A percentile compares a stretch with the other conserved stretches of the same genome.
Evolutionary conservation across 169 alveolate species (phyloP).

Genomic region (Eimeria acervulina): DNA sequence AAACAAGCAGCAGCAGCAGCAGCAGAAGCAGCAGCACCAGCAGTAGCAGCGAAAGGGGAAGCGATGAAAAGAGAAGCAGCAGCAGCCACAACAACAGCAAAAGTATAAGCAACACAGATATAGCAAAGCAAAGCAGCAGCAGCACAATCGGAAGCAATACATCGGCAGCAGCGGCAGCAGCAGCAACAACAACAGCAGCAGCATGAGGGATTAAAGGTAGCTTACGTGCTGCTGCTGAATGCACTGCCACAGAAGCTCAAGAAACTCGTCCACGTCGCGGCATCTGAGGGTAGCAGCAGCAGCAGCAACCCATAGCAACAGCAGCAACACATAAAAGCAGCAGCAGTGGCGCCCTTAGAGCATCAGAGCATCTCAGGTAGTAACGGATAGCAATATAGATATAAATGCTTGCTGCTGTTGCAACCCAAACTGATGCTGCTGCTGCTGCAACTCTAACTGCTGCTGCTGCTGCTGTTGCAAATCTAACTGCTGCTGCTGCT

Average conservation of each 20-base stretch:
- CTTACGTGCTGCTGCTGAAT: slow-evolving; percentile 57
- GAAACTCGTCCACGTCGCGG: slow-evolving; percentile 52
- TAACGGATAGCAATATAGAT: neutral
- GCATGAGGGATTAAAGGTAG: too few relatives aligned
- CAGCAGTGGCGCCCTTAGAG: neutral
- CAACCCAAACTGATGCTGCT: neutral
- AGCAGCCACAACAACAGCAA: too few relatives aligned
- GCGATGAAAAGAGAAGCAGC: neutral
- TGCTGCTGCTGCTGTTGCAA: too few relatives aligned
- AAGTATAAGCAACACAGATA: neutral
- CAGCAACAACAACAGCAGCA: neutral
- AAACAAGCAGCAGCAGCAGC: neutral
- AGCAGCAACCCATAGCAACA: too few relatives aligned
- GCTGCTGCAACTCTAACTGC: too few relatives aligned
- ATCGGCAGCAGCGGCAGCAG: slow-evolving; percentile 4
- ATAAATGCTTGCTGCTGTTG: neutral
- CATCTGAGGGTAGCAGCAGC: neutral
- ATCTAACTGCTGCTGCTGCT: too few relatives aligned
- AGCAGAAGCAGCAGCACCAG: neutral
- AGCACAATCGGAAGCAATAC: neutral
- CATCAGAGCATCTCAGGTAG: neutral
- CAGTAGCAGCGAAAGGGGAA: neutral
- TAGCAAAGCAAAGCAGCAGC: neutral
- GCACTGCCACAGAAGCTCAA: slow-evolving; percentile 53
- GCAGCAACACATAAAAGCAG: neutral